Evolutionary conservation across 495 filamentous ascomycete species (phyloP).

Genomic region (Poronia punctata): DNA sequence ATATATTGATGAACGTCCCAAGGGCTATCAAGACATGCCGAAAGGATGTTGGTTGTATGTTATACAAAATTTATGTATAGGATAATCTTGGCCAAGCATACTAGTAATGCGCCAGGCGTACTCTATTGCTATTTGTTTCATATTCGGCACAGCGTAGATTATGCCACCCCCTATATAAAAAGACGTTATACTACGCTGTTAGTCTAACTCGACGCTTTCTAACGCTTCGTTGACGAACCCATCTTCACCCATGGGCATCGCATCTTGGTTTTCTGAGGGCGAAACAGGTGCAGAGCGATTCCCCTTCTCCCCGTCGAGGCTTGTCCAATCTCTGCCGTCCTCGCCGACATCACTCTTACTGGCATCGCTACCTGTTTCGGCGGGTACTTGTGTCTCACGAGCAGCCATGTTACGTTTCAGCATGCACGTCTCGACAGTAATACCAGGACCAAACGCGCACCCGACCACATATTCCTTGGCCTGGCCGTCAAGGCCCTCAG

Average conservation of each 20-base stretch:
- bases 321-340: conserved; percentile 16
- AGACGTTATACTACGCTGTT: conserved; percentile 9
- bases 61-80: too few relatives aligned
- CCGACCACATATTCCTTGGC: conserved; percentile 52
- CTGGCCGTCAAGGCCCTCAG: conserved; percentile 35
- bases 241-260: conserved; percentile 15
- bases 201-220: conserved; percentile 40
- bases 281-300: conserved; percentile 6
- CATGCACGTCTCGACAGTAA: conserved; percentile 57
- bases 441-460: conserved; percentile 59
- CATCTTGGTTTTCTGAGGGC: conserved; percentile 2
- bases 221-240: conserved; percentile 36
- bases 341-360: conserved; percentile 33
- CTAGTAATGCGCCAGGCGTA: too few relatives aligned
- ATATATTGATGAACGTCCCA: too few relatives aligned
- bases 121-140: too few relatives aligned
- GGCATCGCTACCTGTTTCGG: conserved; percentile 40
- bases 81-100: too few relatives aligned
- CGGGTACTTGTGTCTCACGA: conserved; percentile 29
- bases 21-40: too few relatives aligned
- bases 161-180: background rate
- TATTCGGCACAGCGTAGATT: too few relatives aligned
- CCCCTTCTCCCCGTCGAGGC: conserved; percentile 15
- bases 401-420: conserved; percentile 38
- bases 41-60: too few relatives aligned